Base-by-base conservation (phyloP, 2,329 filamentous ascomycete species). In the Xylariaceae sp. region DNA sequence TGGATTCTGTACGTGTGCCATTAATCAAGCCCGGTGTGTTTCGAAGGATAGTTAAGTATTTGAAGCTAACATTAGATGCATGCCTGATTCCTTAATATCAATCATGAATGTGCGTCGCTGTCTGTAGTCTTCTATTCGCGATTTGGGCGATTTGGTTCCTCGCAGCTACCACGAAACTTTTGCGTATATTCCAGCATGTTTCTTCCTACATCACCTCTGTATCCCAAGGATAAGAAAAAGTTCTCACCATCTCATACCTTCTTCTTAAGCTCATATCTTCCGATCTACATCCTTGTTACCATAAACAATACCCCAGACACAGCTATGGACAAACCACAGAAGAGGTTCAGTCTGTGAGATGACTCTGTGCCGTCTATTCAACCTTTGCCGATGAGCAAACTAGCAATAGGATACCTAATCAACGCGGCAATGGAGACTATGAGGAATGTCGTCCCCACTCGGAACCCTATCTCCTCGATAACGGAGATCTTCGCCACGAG, bases 401-500 rank as follows among this genome's bases (percentile, higher is more conserved):
- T 39, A 4, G 49, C 49, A 16, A 52, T 44, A 14, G 49, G 48
- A 23, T 52, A 44, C 0, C 87, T 86, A 0, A 85, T 85, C 47
- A 92, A 74, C 1, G 85, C 87, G 2, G 85, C 87, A 31, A 92
- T 74, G 1, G 84, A 80, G 50, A 86, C 78, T 40, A 86, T 71
- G 14, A 83, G 81, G 69, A 89, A 90, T 21, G 85, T 79, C 0
- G 82, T 81, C 0, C 90, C 90, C 1, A 82, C 86, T 4, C 89
- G 79, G 2, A 87, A 82, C 12, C 89, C 90, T 23, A 92, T 87
- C 68, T 90, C 80, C 16, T 83, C 77, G 36, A 91, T 82, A 36
- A 89, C 86, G 1, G 84, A 86, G 59, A 92, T 88, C 66, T 91
- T 87, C 1, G 87, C 87, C 16, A 92, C 77, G 7, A 89, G 75